Base-by-base conservation (phyloP, 2,329 filamentous ascomycete genomes). In the Trichothecium roseum region DNA sequence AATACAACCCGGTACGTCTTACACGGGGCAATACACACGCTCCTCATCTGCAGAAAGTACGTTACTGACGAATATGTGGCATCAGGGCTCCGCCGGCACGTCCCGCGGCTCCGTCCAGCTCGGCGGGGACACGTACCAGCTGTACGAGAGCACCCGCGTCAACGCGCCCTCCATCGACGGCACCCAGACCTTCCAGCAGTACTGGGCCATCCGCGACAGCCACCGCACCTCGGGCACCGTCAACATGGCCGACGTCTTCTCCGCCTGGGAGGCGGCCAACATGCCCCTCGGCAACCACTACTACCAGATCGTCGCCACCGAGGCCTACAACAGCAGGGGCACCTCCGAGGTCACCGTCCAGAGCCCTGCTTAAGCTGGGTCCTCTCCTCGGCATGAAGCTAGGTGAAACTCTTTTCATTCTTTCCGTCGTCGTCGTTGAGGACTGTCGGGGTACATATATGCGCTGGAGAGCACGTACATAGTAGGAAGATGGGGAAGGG, bases 261-360 rank as follows among this genome's bases (percentile, higher is more conserved):
- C 63, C 42, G 66, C 66, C 8, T 72, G 68, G 68, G 50, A 49
- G 20, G 52, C 54, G 38, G 43, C 49, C 15, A 64, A 65, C 12
- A 52, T 68, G 51, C 56, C 49, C 28, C 43, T 70, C n/a, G 67
- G 66, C 1, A 55, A 48, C 33, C 58, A 61, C 42, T 54, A 69
- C 48, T 71, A 70, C 51, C 59, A 63, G 58, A 67, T 71, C 40
- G 48, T 68, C 8, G 66, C 65, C 12, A 66, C 62, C 3, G 66
- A 69, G 48, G 66, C 63, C 5, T 68, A 68, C 49, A 52, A 58
- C 37, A 66, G 62, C 50, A 57, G 51, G 36, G 65, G 66, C 9
- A 53, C 47, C 35, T 53, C 64, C 36, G 48, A 42, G 32, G 64
- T 69, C 37, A 66, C 56, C 35, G 60, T 66, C 16, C 42, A 24